Base-by-base conservation (phyloP, 495 filamentous ascomycete genomes). In the Podospora conica region DNA sequence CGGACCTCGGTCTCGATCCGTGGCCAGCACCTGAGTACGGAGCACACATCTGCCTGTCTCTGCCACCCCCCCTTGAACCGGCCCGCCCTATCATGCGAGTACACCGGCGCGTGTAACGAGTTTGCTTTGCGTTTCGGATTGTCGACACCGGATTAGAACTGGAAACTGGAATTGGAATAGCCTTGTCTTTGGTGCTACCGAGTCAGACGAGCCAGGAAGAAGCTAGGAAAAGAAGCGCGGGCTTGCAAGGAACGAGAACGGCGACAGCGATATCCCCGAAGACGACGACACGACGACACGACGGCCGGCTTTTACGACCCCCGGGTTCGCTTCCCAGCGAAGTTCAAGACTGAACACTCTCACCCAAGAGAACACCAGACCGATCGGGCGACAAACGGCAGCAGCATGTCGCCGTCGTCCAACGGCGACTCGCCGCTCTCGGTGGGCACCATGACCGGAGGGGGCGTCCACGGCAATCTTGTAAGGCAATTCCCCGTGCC, bases 401-500 rank as follows among this genome's bases (percentile, higher is more conserved):
- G 25, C 67, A 74, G 73, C 73, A 82, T 83, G 80, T 74, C 80
- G 70, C 80, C 81, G 67, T 82, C 80, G 56, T 83, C 81, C 63
- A 82, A 78, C 70, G 78, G 78, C 71, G 81, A 82, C 72, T 83
- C 81, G 53, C 81, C 81, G 64, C 77, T 74, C 40, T 82, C 81
- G 63, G 76, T 72, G 62, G 80, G 78, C 56, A 74, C 70, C 57
- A 75, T 75, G 73, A 73, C 74, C 28, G 54, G 65, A 48, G 71
- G 40, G 40, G 40, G 74, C 60, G 70, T 74, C 24, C 72, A 71
- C 55, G 62, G 70, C 56, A 77, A 68, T 65, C 71, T 77, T 55
- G 72, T 75, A 63, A 76, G 79, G 70, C 76, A 76, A 59, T 83
- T 78, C 64, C 77, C 80, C 33, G 55, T 83, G 56, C 77, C 78